Base-by-base conservation (phyloP, 78 protist genomes). In the Polysphondylium violaceum region DNA sequence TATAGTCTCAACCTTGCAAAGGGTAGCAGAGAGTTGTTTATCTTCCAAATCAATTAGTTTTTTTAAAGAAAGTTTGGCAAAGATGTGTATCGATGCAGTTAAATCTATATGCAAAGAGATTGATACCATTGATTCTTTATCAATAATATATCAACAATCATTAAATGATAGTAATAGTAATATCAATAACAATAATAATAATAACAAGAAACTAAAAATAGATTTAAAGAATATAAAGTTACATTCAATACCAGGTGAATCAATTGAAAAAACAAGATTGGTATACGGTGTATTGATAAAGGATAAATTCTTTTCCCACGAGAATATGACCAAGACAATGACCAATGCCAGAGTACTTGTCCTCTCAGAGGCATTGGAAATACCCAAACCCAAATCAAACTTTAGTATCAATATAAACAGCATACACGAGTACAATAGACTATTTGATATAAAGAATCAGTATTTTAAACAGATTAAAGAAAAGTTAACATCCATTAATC, bases 1-100 rank as follows among this genome's bases (percentile, higher is more conserved):
- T 63, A 63, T 27, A 27, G 17, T 23, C 33, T 7, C 55, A 40
- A 27, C 76, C 51, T 29, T 83, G 21, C 41, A 55, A 56, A 41
- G 40, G 8, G 55, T 83, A 17, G 76, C 78, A 58, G 73, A 69
- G 33, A 36, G 72, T 31, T 41, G 64, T 33, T 69, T 83, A 50
- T 23, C 50, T 19, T 83, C 91, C 41, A 83, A 83, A 69, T 83
- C 81, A 59, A 43, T 83, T n/a, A 29, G 60, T 43, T 58, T n/a
- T 51, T 69, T 56, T 74, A 83, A 69, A 36, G 43, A 69, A 16
- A 16, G 21, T 21, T 43, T 83, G 31, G 19, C 76, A 2, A 29
- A 23, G 2, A 16, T 83, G n/a, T 67, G 72, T 21, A 67, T 83
- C 21, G 61, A 83, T 27, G 68, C 91, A 21, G 38, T 69, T 23